Conservation (phyloP, 192 early-diverging fungal species). For the Umbelopsis sp. region DNA sequence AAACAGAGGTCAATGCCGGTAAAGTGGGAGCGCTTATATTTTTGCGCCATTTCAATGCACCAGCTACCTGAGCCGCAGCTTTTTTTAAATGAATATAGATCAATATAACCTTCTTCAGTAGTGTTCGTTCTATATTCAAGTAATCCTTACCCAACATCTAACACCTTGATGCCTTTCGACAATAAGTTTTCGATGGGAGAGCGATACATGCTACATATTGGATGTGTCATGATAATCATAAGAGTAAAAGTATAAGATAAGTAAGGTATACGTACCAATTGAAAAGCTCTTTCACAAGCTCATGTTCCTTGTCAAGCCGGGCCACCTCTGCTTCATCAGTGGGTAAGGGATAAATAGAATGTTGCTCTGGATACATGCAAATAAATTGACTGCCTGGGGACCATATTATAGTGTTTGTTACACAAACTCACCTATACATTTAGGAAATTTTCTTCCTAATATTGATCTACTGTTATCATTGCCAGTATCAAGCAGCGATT, state of each 20-base stretch:
- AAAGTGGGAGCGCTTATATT: constrained; percentile 26
- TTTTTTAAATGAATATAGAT: neutral
- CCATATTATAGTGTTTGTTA: neutral
- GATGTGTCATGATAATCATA: neutral
- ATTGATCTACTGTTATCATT: neutral
- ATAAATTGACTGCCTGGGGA: neutral
- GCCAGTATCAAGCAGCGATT: neutral
- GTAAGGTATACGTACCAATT: neutral
- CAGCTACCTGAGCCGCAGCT: constrained; percentile 39
- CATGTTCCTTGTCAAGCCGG: constrained; percentile 10
- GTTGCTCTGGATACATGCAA: neutral
- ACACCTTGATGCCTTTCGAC: constrained; percentile 14
- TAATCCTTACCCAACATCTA: constrained; percentile 29
- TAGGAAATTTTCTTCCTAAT: constrained; percentile 14
- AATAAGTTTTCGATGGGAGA: constrained; percentile 24
- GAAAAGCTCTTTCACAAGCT: constrained; percentile 11
- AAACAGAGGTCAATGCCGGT: constrained; percentile 23
- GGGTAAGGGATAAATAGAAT: neutral
- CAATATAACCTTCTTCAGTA: neutral
- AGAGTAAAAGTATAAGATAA: neutral
- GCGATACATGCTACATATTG: constrained; percentile 20
- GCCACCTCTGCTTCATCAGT: constrained; percentile 3
- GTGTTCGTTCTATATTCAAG: neutral
- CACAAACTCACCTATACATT: constrained; percentile 13
- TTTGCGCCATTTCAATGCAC: constrained; percentile 38